phyloP scores from a whole-genome alignment of 192 early-diverging fungal genomes.

The Paraglomus occultum region DNA sequence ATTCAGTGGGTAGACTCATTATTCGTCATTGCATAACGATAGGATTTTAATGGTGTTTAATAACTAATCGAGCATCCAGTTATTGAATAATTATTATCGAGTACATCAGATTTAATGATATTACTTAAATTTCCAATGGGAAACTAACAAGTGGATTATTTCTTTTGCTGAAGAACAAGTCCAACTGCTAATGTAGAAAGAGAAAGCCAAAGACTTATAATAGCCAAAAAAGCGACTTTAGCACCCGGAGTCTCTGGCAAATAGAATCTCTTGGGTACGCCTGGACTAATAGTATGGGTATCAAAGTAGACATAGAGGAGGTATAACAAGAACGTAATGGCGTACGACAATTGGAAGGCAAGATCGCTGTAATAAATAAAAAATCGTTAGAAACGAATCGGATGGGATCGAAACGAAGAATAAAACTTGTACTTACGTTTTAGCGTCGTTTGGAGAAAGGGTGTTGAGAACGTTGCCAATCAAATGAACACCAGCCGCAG shows the following conservation, averaged over 20 bases:
- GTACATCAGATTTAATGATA: too few relatives aligned
- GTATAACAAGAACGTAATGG: slow-evolving; percentile 28
- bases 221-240: neutral
- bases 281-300: neutral
- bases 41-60: too few relatives aligned
- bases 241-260: neutral
- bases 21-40: too few relatives aligned
- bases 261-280: neutral
- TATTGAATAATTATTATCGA: too few relatives aligned
- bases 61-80: too few relatives aligned
- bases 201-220: too few relatives aligned
- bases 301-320: slow-evolving; percentile 25
- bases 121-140: too few relatives aligned
- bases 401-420: neutral
- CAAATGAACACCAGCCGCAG: slow-evolving; percentile 29
- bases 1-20: too few relatives aligned
- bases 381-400: neutral
- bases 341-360: slow-evolving; percentile 33
- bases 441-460: slow-evolving; percentile 9
- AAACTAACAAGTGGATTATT: too few relatives aligned
- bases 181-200: too few relatives aligned
- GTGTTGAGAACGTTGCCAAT: slow-evolving; percentile 26
- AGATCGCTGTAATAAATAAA: slow-evolving; percentile 27
- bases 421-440: slow-evolving; percentile 13
- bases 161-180: too few relatives aligned